Evolutionary conservation across 192 early-diverging fungal genomes (phyloP).

Genomic region (Mortierella antarctica): DNA sequence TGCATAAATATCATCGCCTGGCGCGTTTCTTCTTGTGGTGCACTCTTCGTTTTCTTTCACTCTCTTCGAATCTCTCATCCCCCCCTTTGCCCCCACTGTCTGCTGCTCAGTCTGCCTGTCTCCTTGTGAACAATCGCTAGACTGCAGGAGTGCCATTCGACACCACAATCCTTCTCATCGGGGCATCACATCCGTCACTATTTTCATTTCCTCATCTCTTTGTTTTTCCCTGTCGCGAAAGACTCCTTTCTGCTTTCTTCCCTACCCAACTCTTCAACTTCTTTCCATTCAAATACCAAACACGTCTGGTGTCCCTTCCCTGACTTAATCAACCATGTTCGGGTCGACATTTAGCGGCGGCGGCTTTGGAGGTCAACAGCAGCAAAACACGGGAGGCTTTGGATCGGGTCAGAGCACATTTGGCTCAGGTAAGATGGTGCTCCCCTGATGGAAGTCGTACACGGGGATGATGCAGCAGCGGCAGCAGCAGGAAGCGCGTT

Average conservation of each 20-base stretch:
- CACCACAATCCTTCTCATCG: too few species aligned
- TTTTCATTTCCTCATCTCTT: too few species aligned
- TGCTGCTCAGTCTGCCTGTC: background rate
- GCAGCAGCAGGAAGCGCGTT: background rate
- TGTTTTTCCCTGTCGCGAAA: too few species aligned
- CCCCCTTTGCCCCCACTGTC: background rate
- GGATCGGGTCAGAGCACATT: slow-evolving; percentile 37
- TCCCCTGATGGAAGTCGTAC: too few species aligned
- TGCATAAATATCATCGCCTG: too few species aligned
- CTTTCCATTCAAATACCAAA: too few species aligned
- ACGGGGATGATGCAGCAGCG: background rate
- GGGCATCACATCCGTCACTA: too few species aligned
- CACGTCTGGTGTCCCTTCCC: background rate
- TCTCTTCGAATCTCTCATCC: background rate
- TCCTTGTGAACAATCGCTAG: too few species aligned
- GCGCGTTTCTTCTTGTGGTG: too few species aligned
- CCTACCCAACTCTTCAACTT: too few species aligned
- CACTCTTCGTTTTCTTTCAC: background rate
- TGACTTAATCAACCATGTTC: slow-evolving; percentile 24
- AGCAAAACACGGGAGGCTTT: slow-evolving; percentile 43
- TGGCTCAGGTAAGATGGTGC: slow-evolving; percentile 34
- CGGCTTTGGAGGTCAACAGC: slow-evolving; percentile 54
- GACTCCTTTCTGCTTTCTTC: too few species aligned
- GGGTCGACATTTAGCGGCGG: slow-evolving; percentile 21
- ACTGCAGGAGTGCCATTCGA: too few species aligned